Percentiles rank a stretch among this genome's conserved stretches.
Conservation (phyloP, 2,329 filamentous ascomycete species). For the Chaetomium globosum region DNA sequence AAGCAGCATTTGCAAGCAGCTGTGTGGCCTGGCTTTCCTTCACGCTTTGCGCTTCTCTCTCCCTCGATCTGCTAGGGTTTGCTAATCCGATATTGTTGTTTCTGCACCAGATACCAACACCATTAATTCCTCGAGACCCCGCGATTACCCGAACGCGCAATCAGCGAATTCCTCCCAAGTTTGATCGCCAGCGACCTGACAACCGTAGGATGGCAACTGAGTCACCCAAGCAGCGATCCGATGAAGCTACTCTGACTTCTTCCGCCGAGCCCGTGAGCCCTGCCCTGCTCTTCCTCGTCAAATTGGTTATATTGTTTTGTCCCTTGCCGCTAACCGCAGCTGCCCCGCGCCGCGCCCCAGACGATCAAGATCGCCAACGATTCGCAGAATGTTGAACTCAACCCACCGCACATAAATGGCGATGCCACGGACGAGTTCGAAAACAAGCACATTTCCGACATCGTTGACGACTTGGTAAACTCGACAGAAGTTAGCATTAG, state of each 20-base stretch:
- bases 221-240: slow-evolving; percentile 57
- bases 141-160: slow-evolving; percentile 31
- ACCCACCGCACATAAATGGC: slow-evolving; percentile 54
- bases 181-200: slow-evolving; percentile 29
- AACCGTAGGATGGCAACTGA: slow-evolving; percentile 66
- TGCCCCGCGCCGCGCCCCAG: slow-evolving; percentile 35
- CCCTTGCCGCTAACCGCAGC: slow-evolving; percentile 38
- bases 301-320: slow-evolving; percentile 14
- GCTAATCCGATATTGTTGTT: slow-evolving; percentile 20
- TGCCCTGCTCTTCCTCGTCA: slow-evolving; percentile 10
- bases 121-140: slow-evolving; percentile 23
- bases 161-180: slow-evolving; percentile 26
- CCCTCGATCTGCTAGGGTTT: background rate
- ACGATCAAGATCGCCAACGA: slow-evolving; percentile 44
- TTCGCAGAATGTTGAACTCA: slow-evolving; percentile 52
- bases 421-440: slow-evolving; percentile 55
- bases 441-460: slow-evolving; percentile 60
- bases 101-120: slow-evolving; percentile 19
- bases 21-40: background rate
- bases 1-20: slow-evolving; percentile 1
- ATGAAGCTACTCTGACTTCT: slow-evolving; percentile 56
- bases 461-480: slow-evolving; percentile 61
- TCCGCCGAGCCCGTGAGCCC: slow-evolving; percentile 51
- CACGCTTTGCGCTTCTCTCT: slow-evolving; percentile 5
- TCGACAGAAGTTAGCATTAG: slow-evolving; percentile 70